A percentile compares a stretch with the other conserved stretches of the same genome.
These are phyloP conservation scores for Pseudomonodictys pantanalensis DNA, from an alignment of 495 filamentous ascomycete species.

Conservation along the genomic window DNA sequence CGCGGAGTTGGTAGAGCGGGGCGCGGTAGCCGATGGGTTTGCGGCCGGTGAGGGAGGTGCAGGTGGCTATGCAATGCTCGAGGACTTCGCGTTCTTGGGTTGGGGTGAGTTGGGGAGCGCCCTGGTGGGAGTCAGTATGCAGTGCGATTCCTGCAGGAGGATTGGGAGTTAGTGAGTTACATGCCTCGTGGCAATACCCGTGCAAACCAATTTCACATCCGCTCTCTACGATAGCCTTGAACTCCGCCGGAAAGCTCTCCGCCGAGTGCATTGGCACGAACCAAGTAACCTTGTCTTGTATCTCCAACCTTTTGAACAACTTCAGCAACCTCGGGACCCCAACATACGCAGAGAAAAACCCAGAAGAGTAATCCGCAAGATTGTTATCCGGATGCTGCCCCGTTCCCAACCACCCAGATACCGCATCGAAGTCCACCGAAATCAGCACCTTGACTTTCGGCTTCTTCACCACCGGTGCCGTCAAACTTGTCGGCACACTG, in stretches of 20 bases:
- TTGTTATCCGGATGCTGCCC: conserved; percentile 50
- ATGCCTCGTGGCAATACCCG: conserved; percentile 62
- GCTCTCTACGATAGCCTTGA: conserved; percentile 52
- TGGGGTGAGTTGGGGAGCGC: conserved; percentile 53
- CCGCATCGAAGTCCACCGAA: conserved; percentile 60
- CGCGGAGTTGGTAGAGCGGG: conserved; percentile 57
- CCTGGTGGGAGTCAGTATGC: conserved; percentile 27
- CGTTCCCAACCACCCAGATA: conserved; percentile 61
- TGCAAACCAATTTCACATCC: conserved; percentile 61
- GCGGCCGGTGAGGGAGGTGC: conserved; percentile 50
- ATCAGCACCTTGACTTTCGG: conserved; percentile 53
- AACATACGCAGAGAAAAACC: conserved; percentile 59
- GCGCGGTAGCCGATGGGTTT: conserved; percentile 57
- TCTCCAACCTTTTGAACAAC: conserved; percentile 53
- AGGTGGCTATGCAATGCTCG: conserved; percentile 52
- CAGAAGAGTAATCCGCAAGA: conserved; percentile 57
- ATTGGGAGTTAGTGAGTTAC: conserved; percentile 8
- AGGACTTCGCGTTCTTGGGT: conserved; percentile 59
- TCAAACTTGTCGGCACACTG: not conserved
- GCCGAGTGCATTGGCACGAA: conserved; percentile 63
- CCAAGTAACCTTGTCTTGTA: conserved; percentile 58
- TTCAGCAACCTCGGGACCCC: conserved; percentile 59
- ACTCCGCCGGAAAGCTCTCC: conserved; percentile 58
- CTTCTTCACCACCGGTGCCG: conserved; percentile 7
- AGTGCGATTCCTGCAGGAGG: not conserved